phyloP scores from a whole-genome alignment of 2,329 filamentous ascomycete genomes.

The Hypoxylon sp. region DNA sequence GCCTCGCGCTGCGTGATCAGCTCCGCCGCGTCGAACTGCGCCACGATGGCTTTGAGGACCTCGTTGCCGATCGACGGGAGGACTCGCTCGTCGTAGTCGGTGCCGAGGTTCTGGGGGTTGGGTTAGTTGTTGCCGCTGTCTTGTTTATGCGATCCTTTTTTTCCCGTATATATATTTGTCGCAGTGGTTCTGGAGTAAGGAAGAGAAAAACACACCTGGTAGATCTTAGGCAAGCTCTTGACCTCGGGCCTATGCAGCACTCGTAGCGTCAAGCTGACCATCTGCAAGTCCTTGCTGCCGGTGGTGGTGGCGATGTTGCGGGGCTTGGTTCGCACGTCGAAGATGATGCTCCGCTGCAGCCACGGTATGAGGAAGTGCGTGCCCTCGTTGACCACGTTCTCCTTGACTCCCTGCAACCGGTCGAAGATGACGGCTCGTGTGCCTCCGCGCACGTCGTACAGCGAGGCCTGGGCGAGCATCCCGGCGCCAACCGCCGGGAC shows the following conservation, averaged over 20 bases:
- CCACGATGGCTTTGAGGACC: constrained; percentile 97
- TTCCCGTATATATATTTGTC: neutral
- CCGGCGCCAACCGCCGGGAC: constrained; percentile 76
- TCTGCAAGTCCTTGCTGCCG: constrained; percentile 98
- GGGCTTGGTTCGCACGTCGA: constrained; percentile 97
- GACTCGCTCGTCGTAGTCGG: constrained; percentile 98
- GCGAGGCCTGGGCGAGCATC: constrained; percentile 75
- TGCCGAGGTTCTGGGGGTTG: constrained; percentile 82
- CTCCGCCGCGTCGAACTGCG: constrained; percentile 98
- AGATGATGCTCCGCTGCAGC: constrained; percentile 93
- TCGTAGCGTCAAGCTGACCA: constrained; percentile 97
- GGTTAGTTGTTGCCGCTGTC: constrained; percentile 5
- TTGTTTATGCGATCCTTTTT: neutral
- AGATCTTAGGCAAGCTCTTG: constrained; percentile 92
- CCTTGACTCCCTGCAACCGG: constrained; percentile 88
- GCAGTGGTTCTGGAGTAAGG: constrained; percentile 1
- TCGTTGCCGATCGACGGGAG: constrained; percentile 99
- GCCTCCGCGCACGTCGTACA: constrained; percentile 98
- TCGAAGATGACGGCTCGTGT: constrained; percentile 98
- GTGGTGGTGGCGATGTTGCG: constrained; percentile 98
- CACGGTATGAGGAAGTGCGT: constrained; percentile 97
- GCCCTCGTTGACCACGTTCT: constrained; percentile 90
- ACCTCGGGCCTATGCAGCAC: constrained; percentile 96
- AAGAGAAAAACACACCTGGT: constrained; percentile 74
- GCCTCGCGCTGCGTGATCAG: constrained; percentile 99